Evolutionary conservation across 495 filamentous ascomycete species (phyloP).

Genomic region (Delitschia confertaspora): DNA sequence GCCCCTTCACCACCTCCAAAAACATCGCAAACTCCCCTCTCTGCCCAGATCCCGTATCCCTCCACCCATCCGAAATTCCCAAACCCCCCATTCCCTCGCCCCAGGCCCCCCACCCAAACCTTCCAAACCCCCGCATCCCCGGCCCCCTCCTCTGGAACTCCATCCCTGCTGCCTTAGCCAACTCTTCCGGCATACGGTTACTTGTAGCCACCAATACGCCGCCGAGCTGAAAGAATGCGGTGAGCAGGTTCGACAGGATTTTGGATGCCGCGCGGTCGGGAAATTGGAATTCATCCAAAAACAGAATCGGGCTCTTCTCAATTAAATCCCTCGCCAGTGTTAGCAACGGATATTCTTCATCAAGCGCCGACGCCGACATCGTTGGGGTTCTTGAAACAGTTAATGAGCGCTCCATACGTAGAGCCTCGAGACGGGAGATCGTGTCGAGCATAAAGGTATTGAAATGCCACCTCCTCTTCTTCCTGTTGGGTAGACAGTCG

Average conservation of each 20-base stretch:
- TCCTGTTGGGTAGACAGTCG: constrained; percentile 54
- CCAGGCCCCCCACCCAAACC: constrained; percentile 36
- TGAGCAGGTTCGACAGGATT: constrained; percentile 60
- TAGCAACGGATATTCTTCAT: constrained; percentile 53
- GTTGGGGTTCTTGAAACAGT: too few species aligned
- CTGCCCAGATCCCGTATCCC: constrained; percentile 38
- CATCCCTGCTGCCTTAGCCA: constrained; percentile 57
- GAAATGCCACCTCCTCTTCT: constrained; percentile 65
- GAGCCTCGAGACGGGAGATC: constrained; percentile 51
- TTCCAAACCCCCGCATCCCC: constrained; percentile 42
- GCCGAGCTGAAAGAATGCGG: constrained; percentile 63
- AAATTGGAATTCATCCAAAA: constrained; percentile 67
- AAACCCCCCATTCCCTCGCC: constrained; percentile 41
- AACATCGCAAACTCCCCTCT: constrained; percentile 58
- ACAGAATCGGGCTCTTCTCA: constrained; percentile 57
- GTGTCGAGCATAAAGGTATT: constrained; percentile 68
- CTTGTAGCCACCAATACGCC: constrained; percentile 64
- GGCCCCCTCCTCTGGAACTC: constrained; percentile 45
- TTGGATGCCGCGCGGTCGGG: constrained; percentile 60
- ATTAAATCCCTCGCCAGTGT: constrained; percentile 60
- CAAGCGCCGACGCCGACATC: constrained; percentile 7
- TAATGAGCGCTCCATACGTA: constrained; percentile 28
- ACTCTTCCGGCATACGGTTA: constrained; percentile 65
- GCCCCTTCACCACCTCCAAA: constrained; percentile 55
- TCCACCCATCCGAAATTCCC: constrained; percentile 33